Conservation (phyloP, 331 rosid genomes). For the Rhamnella rubrinervis region DNA sequence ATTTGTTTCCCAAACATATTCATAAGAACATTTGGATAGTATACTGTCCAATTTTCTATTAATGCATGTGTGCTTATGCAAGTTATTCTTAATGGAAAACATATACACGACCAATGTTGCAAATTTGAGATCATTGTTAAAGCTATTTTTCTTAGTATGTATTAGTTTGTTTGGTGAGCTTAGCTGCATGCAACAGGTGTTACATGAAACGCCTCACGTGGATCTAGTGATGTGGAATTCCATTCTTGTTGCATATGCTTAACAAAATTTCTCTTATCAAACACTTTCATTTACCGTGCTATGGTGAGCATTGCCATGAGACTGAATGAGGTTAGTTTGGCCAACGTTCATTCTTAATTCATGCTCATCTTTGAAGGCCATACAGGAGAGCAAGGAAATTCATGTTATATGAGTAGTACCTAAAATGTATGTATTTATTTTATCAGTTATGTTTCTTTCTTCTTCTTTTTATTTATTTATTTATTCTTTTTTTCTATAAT, state of each 20-base stretch:
- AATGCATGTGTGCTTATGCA: constrained; percentile 9
- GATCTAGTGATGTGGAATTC: no score
- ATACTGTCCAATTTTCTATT: constrained; percentile 5
- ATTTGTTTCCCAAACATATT: no score
- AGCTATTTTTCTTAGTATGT: neutral
- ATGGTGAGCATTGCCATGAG: constrained; percentile 5
- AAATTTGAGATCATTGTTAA: constrained; percentile 18
- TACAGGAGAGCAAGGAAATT: constrained; percentile 7
- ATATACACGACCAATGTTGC: neutral
- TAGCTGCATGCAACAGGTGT: no score
- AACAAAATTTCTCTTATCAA: neutral
- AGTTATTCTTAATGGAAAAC: constrained; percentile 2
- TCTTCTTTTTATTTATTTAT: no score
- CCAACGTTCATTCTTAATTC: constrained; percentile 12
- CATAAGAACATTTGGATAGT: no score
- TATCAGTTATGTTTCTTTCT: no score
- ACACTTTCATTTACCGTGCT: constrained; percentile 10
- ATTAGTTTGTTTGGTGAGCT: no score
- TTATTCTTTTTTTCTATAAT: no score
- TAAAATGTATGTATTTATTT: no score
- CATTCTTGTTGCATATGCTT: no score
- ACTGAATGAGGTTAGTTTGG: constrained; percentile 6
- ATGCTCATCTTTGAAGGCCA: constrained; percentile 8
- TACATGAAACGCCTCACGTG: no score
- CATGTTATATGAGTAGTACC: neutral